A percentile compares a stretch with the other conserved stretches of the same genome.
Evolutionary conservation across 129 eudicot species (phyloP).

Genomic region (Artemisia argyi): DNA sequence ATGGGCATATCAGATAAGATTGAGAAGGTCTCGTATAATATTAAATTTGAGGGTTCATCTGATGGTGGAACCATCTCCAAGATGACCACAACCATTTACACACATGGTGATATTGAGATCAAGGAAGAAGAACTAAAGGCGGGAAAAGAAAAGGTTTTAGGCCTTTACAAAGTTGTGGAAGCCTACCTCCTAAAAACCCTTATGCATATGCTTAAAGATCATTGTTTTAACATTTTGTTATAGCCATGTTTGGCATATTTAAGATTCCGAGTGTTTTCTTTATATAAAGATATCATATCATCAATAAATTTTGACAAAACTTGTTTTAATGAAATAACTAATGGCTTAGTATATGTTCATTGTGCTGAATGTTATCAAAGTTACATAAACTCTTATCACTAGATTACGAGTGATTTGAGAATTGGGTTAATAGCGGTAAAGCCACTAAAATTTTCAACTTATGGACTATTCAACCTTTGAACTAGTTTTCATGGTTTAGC

Average conservation of each 20-base stretch:
- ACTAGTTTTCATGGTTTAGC: too few relatives aligned
- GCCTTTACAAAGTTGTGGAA: slow-evolving; percentile 42
- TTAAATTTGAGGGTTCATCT: too few relatives aligned
- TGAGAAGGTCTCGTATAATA: too few relatives aligned
- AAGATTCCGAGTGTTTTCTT: slow-evolving; percentile 11
- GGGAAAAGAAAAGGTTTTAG: slow-evolving; percentile 32
- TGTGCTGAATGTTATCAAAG: too few relatives aligned
- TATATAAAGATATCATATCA: slow-evolving; percentile 4
- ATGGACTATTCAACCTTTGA: too few relatives aligned
- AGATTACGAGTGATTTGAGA: too few relatives aligned
- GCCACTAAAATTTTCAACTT: too few relatives aligned
- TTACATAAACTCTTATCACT: too few relatives aligned
- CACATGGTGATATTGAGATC: slow-evolving; percentile 30
- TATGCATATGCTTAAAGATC: not conserved
- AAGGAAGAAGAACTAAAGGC: slow-evolving; percentile 7
- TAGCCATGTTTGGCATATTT: slow-evolving; percentile 1
- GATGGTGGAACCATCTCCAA: slow-evolving; percentile 10
- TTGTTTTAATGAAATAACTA: too few relatives aligned
- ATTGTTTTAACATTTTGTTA: slow-evolving; percentile 11
- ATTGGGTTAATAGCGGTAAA: too few relatives aligned
- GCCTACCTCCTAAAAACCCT: slow-evolving; percentile 41
- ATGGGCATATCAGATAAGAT: slow-evolving; percentile 5
- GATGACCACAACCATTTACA: slow-evolving; percentile 33
- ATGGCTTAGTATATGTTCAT: too few relatives aligned
- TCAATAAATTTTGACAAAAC: slow-evolving; percentile 1